Evolutionary conservation across 1,284 basidiomycete genomes (phyloP).

Genomic region (Ceratobasidium sp.): DNA sequence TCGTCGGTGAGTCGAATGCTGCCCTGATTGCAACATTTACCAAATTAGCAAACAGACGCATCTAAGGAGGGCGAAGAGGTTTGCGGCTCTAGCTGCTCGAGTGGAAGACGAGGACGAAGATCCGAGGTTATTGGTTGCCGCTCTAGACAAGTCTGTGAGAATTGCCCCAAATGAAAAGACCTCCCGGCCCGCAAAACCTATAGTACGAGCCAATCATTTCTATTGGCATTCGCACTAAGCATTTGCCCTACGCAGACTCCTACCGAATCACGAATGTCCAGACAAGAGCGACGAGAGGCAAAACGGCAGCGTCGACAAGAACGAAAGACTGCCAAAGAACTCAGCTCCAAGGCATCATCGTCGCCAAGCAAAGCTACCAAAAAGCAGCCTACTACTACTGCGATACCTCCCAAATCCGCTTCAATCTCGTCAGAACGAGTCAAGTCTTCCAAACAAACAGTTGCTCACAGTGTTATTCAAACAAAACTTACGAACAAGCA

Average conservation of each 20-base stretch:
- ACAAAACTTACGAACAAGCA: slow-evolving; percentile 19
- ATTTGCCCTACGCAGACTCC: neutral
- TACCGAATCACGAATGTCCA: slow-evolving; percentile 20
- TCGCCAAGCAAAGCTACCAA: neutral
- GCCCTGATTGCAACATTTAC: slow-evolving; percentile 28
- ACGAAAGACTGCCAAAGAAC: slow-evolving; percentile 13
- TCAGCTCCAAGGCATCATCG: neutral
- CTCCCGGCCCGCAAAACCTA: neutral
- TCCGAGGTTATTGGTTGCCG: slow-evolving; percentile 33
- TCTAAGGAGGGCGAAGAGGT: slow-evolving; percentile 65
- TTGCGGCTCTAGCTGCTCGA: slow-evolving; percentile 49
- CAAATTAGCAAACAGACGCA: slow-evolving; percentile 62
- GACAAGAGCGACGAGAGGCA: slow-evolving; percentile 7
- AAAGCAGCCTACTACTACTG: neutral
- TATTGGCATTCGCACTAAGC: neutral
- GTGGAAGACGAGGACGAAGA: slow-evolving; percentile 23
- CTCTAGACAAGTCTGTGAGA: slow-evolving; percentile 27
- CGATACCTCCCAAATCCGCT: too few species aligned
- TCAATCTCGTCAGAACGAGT: neutral
- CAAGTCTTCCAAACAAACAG: neutral
- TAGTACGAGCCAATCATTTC: neutral
- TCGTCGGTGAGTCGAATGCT: slow-evolving; percentile 68
- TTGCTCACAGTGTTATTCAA: slow-evolving; percentile 1
- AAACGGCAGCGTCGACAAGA: slow-evolving; percentile 39
- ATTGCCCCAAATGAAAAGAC: slow-evolving; percentile 14